These are phyloP conservation scores for Candida sithepensis DNA, from an alignment of 805 yeast genomes.

Conservation along the genomic window DNA sequence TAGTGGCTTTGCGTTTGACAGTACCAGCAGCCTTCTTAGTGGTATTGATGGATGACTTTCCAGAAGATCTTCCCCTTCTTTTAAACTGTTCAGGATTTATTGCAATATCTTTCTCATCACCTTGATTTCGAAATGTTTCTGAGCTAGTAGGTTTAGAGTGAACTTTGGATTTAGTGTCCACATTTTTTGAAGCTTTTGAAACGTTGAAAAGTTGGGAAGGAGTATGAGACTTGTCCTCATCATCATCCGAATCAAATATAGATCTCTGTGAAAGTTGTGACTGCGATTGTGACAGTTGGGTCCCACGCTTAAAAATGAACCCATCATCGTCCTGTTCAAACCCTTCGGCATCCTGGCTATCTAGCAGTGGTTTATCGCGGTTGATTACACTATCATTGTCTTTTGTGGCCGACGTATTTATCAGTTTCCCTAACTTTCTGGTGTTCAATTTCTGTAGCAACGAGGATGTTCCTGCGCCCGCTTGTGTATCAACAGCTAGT, in stretches of 20 bases:
- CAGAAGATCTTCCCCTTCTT: not conserved
- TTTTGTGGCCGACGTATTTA: not conserved
- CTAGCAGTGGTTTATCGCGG: not conserved
- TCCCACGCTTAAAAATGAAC: constrained; percentile 18
- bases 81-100: not conserved
- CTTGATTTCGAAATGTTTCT: too few relatives aligned
- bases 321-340: constrained; percentile 21
- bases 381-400: not conserved
- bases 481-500: not conserved
- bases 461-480: not conserved
- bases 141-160: too few relatives aligned
- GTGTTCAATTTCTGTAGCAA: not conserved
- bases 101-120: not conserved
- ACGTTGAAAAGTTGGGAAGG: not conserved
- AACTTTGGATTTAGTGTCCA: not conserved
- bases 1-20: not conserved
- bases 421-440: not conserved
- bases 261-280: constrained; percentile 5
- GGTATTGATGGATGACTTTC: not conserved
- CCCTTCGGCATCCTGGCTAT: constrained; percentile 3
- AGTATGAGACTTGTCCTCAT: not conserved
- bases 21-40: not conserved
- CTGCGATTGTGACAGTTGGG: constrained; percentile 4
- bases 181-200: not conserved
- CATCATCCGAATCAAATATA: not conserved